These are phyloP conservation scores for Albifimbria verrucaria DNA, from an alignment of 2,329 filamentous ascomycete species.

Conservation along the genomic window DNA sequence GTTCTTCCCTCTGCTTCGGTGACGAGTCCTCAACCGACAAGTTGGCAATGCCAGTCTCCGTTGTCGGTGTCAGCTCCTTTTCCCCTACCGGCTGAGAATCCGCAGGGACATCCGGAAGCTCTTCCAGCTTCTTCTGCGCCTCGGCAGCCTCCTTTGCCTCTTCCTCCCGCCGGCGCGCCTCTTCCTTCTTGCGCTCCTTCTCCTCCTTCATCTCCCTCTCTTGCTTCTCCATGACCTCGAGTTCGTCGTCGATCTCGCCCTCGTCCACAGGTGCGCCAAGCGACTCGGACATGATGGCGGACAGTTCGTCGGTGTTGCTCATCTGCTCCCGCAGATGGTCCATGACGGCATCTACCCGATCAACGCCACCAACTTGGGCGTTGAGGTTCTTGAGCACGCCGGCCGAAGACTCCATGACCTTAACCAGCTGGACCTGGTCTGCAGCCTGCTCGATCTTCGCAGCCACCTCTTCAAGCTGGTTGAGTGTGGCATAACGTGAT, in stretches of 20 bases:
- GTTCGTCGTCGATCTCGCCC: slow-evolving; percentile 80
- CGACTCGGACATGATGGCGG: slow-evolving; percentile 67
- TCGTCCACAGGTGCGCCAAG: slow-evolving; percentile 64
- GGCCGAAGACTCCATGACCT: slow-evolving; percentile 76
- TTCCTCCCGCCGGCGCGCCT: slow-evolving; percentile 34
- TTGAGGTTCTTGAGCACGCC: slow-evolving; percentile 72
- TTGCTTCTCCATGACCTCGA: slow-evolving; percentile 68
- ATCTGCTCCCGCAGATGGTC: slow-evolving; percentile 77
- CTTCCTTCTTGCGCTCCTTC: slow-evolving; percentile 42
- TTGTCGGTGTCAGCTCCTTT: slow-evolving; percentile 27
- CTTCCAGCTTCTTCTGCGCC: slow-evolving; percentile 51
- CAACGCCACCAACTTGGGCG: slow-evolving; percentile 70
- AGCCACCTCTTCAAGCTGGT: slow-evolving; percentile 80
- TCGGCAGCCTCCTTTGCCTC: slow-evolving; percentile 43
- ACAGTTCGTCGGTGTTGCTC: slow-evolving; percentile 77
- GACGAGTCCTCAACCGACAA: slow-evolving; percentile 20
- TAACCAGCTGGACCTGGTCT: slow-evolving; percentile 79
- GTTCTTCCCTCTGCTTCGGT: slow-evolving; percentile 21
- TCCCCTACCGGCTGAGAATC: slow-evolving; percentile 30
- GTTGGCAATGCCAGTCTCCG: slow-evolving; percentile 34
- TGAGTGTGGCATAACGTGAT: slow-evolving; percentile 68
- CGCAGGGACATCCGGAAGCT: slow-evolving; percentile 38
- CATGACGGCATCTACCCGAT: slow-evolving; percentile 72
- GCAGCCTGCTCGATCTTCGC: slow-evolving; percentile 80
- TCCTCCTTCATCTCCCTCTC: slow-evolving; percentile 51